Percentiles rank a stretch among this genome's conserved stretches.
phyloP scores from a whole-genome alignment of 2,329 filamentous ascomycete genomes.

The Juglanconis juglandina region DNA sequence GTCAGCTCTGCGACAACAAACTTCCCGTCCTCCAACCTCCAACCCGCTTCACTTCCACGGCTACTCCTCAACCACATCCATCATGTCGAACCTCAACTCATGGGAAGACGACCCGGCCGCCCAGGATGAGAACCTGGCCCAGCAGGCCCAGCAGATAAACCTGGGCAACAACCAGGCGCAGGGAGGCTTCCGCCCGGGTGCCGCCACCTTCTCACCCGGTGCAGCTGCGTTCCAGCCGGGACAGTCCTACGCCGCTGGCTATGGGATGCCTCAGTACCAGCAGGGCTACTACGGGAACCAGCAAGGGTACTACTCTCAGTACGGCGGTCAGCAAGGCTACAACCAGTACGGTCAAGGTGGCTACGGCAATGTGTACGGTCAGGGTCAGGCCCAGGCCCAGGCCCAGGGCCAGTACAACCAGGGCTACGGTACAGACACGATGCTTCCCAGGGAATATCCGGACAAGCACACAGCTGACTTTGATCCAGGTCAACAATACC shows the following conservation, averaged over 20 bases:
- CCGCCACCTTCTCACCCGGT: conserved; percentile 69
- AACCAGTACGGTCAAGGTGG: conserved; percentile 39
- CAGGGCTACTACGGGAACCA: conserved; percentile 45
- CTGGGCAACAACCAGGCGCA: conserved; percentile 54
- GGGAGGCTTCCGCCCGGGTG: conserved; percentile 62
- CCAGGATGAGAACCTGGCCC: conserved; percentile 74
- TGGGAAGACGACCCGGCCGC: conserved; percentile 87
- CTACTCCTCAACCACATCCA: conserved; percentile 26
- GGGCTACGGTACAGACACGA: conserved; percentile 37
- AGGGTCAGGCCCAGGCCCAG: conserved; percentile 30
- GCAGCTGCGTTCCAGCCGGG: conserved; percentile 70
- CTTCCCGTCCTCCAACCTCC: background rate
- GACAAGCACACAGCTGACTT: background rate
- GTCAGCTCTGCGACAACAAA: background rate
- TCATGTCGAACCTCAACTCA: conserved; percentile 87
- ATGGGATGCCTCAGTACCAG: conserved; percentile 53
- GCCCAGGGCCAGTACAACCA: conserved; percentile 41
- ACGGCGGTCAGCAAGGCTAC: conserved; percentile 45
- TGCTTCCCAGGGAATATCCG: conserved; percentile 20
- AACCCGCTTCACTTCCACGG: background rate
- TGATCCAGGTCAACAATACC: conserved; percentile 44
- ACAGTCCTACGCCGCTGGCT: conserved; percentile 60
- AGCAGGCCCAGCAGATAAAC: conserved; percentile 73
- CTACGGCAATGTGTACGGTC: conserved; percentile 38
- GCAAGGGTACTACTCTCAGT: conserved; percentile 53